Conservation (phyloP, 768 basidiomycete genomes). For the Psilocybe sp. region DNA sequence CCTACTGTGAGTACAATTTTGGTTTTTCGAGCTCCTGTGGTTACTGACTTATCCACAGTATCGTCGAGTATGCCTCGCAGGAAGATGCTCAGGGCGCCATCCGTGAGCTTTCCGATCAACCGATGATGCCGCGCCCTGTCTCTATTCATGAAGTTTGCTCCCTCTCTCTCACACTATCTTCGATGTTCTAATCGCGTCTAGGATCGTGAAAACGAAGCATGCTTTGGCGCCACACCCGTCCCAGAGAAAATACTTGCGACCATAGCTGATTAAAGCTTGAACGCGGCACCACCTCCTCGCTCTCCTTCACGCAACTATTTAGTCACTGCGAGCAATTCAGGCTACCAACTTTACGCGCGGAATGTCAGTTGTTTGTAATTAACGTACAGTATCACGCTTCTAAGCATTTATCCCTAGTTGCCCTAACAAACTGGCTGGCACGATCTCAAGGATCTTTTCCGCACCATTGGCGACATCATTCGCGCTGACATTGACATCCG, state of each 20-base stretch:
- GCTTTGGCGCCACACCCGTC: conserved; percentile 93
- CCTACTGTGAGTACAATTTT: conserved; percentile 72
- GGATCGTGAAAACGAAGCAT: conserved; percentile 96
- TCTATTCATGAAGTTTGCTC: conserved; percentile 90
- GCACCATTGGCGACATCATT: conserved; percentile 91
- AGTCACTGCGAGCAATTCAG: conserved; percentile 60
- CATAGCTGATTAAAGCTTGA: conserved; percentile 84
- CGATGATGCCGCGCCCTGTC: conserved; percentile 89
- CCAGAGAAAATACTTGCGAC: conserved; percentile 96
- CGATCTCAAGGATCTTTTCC: conserved; percentile 96
- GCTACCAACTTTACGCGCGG: conserved; percentile 90
- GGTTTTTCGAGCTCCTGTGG: conserved; percentile 10
- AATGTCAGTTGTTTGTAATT: conserved; percentile 53
- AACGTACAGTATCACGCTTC: not conserved
- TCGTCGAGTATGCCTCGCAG: conserved; percentile 89
- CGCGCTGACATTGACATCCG: conserved; percentile 95
- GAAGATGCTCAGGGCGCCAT: conserved; percentile 91
- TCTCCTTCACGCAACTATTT: conserved; percentile 80
- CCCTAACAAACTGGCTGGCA: conserved; percentile 99
- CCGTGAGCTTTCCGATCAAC: conserved; percentile 84
- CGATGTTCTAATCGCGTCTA: conserved; percentile 28
- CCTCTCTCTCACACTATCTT: not conserved
- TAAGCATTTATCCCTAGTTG: conserved; percentile 46
- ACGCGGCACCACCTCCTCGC: conserved; percentile 79
- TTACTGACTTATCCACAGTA: conserved; percentile 45